Conservation (phyloP, 176 grass and related monocot species). For the Secale cereale region DNA sequence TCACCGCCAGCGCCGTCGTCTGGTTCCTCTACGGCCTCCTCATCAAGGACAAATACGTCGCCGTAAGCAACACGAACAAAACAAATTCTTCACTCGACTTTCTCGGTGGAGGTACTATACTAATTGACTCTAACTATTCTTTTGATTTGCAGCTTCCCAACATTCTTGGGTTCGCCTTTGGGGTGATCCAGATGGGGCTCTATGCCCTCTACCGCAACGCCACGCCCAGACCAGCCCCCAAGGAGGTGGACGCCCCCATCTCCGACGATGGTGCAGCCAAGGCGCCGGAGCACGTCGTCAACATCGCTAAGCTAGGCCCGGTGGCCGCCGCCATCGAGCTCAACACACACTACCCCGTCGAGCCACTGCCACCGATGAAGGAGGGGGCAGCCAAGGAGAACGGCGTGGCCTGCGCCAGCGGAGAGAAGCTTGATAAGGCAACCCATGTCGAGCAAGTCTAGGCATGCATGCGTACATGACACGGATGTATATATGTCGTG, state of each 20-base stretch:
- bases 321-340: too few relatives aligned
- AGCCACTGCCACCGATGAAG: neutral
- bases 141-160: constrained; percentile 45
- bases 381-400: neutral
- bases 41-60: constrained; percentile 76
- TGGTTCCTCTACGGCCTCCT: constrained; percentile 88
- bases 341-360: neutral
- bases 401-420: neutral
- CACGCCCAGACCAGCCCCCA: neutral
- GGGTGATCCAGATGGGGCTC: constrained; percentile 55
- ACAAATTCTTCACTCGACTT: too few relatives aligned
- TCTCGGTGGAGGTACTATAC: too few relatives aligned
- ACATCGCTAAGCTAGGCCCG: constrained; percentile 10
- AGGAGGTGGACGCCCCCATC: neutral
- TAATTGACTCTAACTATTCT: neutral
- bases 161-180: constrained; percentile 53
- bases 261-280: neutral
- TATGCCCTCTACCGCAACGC: constrained; percentile 40
- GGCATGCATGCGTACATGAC: neutral
- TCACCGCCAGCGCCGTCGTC: constrained; percentile 60
- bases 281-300: constrained; percentile 35
- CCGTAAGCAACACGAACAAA: constrained; percentile 22
- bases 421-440: neutral
- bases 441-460: constrained; percentile 15
- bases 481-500: neutral